phyloP scores from a whole-genome alignment of 2,329 filamentous ascomycete genomes.

The Aspergillus sp. region DNA sequence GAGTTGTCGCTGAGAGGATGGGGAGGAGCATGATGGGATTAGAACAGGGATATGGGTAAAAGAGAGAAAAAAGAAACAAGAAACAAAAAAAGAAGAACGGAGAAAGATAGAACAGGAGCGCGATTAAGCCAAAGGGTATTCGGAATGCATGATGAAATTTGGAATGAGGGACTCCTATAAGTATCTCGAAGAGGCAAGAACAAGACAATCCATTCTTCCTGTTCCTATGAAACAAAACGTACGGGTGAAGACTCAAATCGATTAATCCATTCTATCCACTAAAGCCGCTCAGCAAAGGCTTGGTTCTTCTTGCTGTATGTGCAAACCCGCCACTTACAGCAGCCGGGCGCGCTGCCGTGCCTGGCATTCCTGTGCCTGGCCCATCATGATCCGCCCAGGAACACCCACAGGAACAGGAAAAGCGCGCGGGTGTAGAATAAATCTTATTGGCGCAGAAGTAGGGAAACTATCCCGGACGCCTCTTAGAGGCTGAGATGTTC shows the following conservation, averaged over 20 bases:
- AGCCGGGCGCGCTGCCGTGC: neutral
- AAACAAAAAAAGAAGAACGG: neutral
- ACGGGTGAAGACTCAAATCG: neutral
- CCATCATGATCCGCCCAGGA: neutral
- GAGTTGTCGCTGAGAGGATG: neutral
- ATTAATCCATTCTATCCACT: neutral
- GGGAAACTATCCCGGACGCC: neutral
- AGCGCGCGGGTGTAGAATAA: too few species aligned
- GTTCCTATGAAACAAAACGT: neutral
- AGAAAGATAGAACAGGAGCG: neutral
- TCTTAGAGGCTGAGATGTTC: neutral
- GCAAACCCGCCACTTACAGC: neutral
- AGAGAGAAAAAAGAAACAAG: too few species aligned
- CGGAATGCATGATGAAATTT: neutral
- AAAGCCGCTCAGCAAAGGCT: too few species aligned
- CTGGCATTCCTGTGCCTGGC: neutral
- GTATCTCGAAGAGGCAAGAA: too few species aligned
- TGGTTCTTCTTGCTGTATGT: neutral
- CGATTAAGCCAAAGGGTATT: neutral
- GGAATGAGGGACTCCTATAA: neutral
- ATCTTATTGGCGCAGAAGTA: neutral
- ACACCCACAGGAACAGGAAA: neutral
- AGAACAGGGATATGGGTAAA: too few species aligned
- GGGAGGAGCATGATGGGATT: neutral
- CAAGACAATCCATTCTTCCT: neutral